Base-by-base conservation (phyloP, 495 filamentous ascomycete genomes). In the Astrothelium macrocarpum region DNA sequence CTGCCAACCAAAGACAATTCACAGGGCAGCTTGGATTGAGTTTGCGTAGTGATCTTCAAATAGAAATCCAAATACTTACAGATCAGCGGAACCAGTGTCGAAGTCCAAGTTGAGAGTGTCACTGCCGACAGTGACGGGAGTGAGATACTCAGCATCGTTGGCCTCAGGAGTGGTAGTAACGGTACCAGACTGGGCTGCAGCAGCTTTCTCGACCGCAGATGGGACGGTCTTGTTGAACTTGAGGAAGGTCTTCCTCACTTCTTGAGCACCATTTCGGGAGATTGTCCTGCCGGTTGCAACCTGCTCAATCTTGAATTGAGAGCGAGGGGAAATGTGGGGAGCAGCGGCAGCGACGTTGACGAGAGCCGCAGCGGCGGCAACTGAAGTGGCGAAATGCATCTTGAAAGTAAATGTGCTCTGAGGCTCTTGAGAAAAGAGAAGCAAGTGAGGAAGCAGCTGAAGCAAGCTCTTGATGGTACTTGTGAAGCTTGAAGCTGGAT, bases 51-150 rank as follows among this genome's bases (percentile, higher is more conserved):
- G 18, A 49, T 49, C 9, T 9, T 5, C 9, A 49, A 11, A 49
- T 18, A 18, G 18, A 56, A 64, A 61, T 23, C 10, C 31, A 59
- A 64, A 16, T 49, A 78, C 82, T 77, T 73, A 90, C 79, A 92
- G 81, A 75, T 92, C 89, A 49, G 85, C 82, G 43, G 84, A 88
- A 2, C 89, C 89, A 45, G 89, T 90, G 71, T 92, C 89, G 68
- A 90, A 80, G 71, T 90, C 85, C 63, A 91, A 69, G 68, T 85
- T 80, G 67, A 90, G 70, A 3, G 78, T 81, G 61, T 84, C 82
- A 14, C 76, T 75, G 64, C 89, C 89, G 64, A 91, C 77, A 2
- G 73, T 78, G 61, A 91, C 86, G 18, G 87, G 86, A 29, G 80
- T 81, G 65, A 91, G 71, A 66, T 89, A 92, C 72, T 88, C 82